These are phyloP conservation scores for Colletotrichum cuscutae DNA, from an alignment of 2,329 filamentous ascomycete genomes.

Conservation along the genomic window DNA sequence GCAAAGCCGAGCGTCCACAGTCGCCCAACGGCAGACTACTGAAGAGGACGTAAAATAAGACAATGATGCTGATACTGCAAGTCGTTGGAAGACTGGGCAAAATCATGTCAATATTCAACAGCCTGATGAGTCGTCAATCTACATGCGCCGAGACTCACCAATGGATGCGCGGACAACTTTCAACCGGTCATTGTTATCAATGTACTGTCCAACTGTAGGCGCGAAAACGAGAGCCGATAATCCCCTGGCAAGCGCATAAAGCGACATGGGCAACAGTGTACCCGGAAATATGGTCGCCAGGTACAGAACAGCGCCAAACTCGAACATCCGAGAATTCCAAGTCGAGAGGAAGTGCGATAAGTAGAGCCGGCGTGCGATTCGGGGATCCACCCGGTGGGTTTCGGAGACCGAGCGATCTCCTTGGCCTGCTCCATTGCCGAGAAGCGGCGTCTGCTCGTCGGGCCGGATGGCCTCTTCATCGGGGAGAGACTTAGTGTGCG, in stretches of 20 bases:
- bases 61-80: constrained; percentile 27
- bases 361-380: constrained; percentile 44
- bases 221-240: constrained; percentile 26
- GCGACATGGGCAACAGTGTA: constrained; percentile 64
- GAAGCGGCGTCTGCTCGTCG: not conserved
- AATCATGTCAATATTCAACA: not conserved
- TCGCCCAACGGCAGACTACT: constrained; percentile 6
- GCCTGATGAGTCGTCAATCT: fast-evolving
- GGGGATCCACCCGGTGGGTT: not conserved
- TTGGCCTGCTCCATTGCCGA: not conserved
- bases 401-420: not conserved
- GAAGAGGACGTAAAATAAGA: constrained; percentile 9
- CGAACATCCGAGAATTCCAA: constrained; percentile 60
- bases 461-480: not conserved
- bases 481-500: not conserved
- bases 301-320: constrained; percentile 58
- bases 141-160: not conserved
- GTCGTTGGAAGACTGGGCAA: constrained; percentile 38
- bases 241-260: constrained; percentile 55
- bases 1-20: not conserved
- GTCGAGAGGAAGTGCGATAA: constrained; percentile 57
- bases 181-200: constrained; percentile 57
- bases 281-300: constrained; percentile 53
- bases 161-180: constrained; percentile 49
- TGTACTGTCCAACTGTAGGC: constrained; percentile 58